Percentiles rank a stretch among this genome's conserved stretches.
phyloP scores from a whole-genome alignment of 495 filamentous ascomycete species.

The Cercophora samala region DNA sequence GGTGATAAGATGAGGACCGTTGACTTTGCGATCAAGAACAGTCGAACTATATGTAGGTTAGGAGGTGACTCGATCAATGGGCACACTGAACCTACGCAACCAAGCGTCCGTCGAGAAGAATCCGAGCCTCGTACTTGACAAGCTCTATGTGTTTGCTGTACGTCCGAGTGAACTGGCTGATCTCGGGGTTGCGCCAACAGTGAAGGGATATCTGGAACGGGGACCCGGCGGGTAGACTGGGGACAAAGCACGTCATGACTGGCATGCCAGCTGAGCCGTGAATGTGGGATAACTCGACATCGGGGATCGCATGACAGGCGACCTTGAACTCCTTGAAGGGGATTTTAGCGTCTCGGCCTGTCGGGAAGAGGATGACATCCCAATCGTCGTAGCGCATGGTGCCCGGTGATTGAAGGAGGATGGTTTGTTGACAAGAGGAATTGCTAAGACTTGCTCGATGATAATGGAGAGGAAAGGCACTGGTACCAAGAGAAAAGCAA shows the following conservation, averaged over 20 bases:
- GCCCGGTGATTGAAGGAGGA: constrained; percentile 9
- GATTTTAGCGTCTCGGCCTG: constrained; percentile 45
- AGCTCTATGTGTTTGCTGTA: constrained; percentile 59
- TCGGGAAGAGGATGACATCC: constrained; percentile 80
- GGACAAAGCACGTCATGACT: constrained; percentile 72
- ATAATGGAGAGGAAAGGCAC: constrained; percentile 12
- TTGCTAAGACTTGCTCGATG: constrained; percentile 23
- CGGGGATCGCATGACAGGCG: constrained; percentile 70
- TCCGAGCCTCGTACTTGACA: constrained; percentile 63
- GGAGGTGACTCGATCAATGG: not conserved
- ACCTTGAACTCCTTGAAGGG: constrained; percentile 87
- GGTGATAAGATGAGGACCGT: constrained; percentile 58
- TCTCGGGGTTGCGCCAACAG: constrained; percentile 67
- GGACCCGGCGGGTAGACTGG: constrained; percentile 56
- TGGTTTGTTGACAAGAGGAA: not conserved
- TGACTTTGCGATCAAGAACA: constrained; percentile 52
- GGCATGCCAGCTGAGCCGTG: constrained; percentile 54
- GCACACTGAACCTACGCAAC: constrained; percentile 53
- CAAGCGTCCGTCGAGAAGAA: constrained; percentile 67
- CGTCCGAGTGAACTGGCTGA: constrained; percentile 58
- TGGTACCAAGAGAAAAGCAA: constrained; percentile 14
- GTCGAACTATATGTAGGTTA: constrained; percentile 44
- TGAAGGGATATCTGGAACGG: constrained; percentile 78
- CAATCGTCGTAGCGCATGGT: constrained; percentile 73
- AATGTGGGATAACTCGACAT: constrained; percentile 49